Base-by-base conservation (phyloP, 768 basidiomycete genomes). In the Agaricus bisporus region DNA sequence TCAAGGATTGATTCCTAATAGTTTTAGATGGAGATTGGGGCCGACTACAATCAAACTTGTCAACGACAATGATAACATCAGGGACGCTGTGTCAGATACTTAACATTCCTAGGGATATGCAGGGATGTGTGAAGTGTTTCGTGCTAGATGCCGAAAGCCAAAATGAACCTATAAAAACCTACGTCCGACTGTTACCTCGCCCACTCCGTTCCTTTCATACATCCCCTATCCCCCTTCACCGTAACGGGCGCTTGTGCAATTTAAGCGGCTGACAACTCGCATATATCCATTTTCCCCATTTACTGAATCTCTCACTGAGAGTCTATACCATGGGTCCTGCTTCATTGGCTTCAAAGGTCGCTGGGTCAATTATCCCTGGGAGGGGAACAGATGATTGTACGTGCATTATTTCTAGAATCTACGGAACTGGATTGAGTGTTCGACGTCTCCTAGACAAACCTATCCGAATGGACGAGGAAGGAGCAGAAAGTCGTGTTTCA, bases 331-430 rank as follows among this genome's bases (percentile, higher is more conserved):
- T 52, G 28, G 58, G 11, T 8, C 32, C 45, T 18, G 56, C 59
- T 7, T 43, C 68, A 41, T 77, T 80, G 60, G 72, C 70, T 59
- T 71, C 68, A 1, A 68, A 74, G 67, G 69, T 80, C 15, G 32
- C 32, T 32, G 71, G 70, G 38, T 68, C 58, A 18, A 70, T 73
- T 7, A 77, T 77, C 73, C 62, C 71, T 15, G 70, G 73, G 25
- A 37, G 80, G 78, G 62, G 71, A 76, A 51, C 60, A 68, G 74
- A 79, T 49, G 68, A 76, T 43, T 80, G 79, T 77, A 58, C 56
- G 73, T 17, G 8, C 38, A 39, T 68, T 20, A 9, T 44, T 17
- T 18, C 12, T 48, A 18, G n/a, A 14, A 32, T 48, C 29, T 20
- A 32, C 49, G 46, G 49, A 26, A 5, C 10, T 7, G 43, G 8